A percentile compares a stretch with the other conserved stretches of the same genome.
Evolutionary conservation across 2,329 filamentous ascomycete genomes (phyloP).

Genomic region (Biscogniauxia mediterranea): DNA sequence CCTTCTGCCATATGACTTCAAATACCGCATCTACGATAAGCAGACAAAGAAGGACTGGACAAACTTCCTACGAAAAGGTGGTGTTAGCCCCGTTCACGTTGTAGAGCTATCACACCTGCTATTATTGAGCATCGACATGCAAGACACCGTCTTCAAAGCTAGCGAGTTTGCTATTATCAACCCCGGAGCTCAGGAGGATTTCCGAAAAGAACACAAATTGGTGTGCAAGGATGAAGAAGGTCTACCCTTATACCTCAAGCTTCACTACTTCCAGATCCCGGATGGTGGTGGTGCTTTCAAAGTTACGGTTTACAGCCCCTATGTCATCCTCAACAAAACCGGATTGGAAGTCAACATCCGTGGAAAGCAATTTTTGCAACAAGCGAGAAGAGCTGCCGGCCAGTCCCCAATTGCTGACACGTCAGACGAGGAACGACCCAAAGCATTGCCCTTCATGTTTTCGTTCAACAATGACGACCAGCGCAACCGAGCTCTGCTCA

Average conservation of each 20-base stretch:
- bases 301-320: conserved; percentile 91
- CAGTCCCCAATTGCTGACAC: conserved; percentile 60
- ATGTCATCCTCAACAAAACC: conserved; percentile 93
- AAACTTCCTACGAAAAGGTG: conserved; percentile 94
- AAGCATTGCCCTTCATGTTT: conserved; percentile 91
- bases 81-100: conserved; percentile 94
- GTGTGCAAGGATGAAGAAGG: conserved; percentile 83
- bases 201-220: conserved; percentile 76
- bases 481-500: conserved; percentile 84
- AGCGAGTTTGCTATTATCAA: conserved; percentile 99
- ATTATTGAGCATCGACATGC: conserved; percentile 90
- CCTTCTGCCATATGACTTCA: conserved; percentile 94
- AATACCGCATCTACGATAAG: conserved; percentile 98
- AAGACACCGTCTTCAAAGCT: conserved; percentile 90
- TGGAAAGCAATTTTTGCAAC: conserved; percentile 84
- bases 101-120: conserved; percentile 93
- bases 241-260: conserved; percentile 72
- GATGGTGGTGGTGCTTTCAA: conserved; percentile 95
- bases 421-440: conserved; percentile 56
- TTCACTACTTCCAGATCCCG: conserved; percentile 89
- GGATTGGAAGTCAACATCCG: conserved; percentile 84
- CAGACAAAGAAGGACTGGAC: conserved; percentile 99
- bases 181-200: conserved; percentile 81
- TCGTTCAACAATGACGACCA: conserved; percentile 86
- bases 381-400: conserved; percentile 78